Base-by-base conservation (phyloP, 1,284 basidiomycete genomes). In the Cryptococcus sp. region DNA sequence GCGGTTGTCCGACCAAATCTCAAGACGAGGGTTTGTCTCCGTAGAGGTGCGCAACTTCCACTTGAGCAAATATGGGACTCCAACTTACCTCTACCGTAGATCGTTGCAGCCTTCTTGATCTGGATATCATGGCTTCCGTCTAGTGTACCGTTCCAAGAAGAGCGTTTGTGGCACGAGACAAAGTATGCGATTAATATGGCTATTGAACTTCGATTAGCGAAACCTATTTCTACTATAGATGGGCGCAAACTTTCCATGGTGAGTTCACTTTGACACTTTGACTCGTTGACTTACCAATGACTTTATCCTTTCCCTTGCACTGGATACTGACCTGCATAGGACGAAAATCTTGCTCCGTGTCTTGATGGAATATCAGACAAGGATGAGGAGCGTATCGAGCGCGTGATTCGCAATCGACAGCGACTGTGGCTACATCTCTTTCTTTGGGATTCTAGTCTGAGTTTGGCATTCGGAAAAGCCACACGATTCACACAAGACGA, bases 121-220 rank as follows among this genome's bases (percentile, higher is more conserved):
- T 51, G 50, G 50, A 51, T 51, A 5, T 51, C 50, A 11, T 51
- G 50, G 50, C 50, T 51, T 10, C 50, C 50, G 7, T 51, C 50
- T 14, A 51, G 50, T 23, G 31, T 35, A 6, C 50, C 50, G 6
- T 44, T 51, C 14, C 50, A 51, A 34, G 50, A 51, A 32, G 50
- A 51, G 42, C 42, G 35, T 23, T 31, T 51, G n/a, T 51, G 50
- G 50, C 50, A 51, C 23, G 50, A 51, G 33, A 51, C 50, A 10
- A 51, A 51, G 42, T 51, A 30, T 35, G 50, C 50, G 30, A 51
- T 51, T 41, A 51, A 51, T 31, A 51, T 51, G 50, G 50, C 50
- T 10, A 41, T 51, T 41, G 50, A 51, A 41, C 50, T 51, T 5
- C 38, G 36, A 35, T 31, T 51, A 14, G 37, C 42, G 7, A 51